phyloP scores from a whole-genome alignment of 2,329 filamentous ascomycete species.

The Scytalidium sp. region DNA sequence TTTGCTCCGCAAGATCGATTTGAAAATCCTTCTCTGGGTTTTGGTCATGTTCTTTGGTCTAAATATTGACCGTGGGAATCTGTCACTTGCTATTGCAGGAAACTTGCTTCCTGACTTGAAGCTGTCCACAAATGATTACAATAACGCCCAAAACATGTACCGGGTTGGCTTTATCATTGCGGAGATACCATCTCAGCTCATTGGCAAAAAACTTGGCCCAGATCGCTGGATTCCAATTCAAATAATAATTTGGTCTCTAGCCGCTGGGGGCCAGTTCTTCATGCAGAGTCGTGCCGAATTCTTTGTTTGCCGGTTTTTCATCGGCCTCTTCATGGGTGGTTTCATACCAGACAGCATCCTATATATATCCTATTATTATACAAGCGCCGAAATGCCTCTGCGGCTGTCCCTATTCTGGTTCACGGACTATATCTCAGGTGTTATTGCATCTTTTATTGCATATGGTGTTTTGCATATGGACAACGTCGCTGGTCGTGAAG shows the following conservation, averaged over 20 bases:
- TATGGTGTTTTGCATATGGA: constrained; percentile 52
- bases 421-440: constrained; percentile 6
- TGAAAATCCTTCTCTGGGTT: constrained; percentile 31
- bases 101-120: constrained; percentile 53
- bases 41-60: constrained; percentile 51
- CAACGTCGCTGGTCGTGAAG: constrained; percentile 46
- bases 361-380: constrained; percentile 17
- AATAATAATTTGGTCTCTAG: constrained; percentile 45
- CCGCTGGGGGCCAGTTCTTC: constrained; percentile 39
- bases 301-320: constrained; percentile 35
- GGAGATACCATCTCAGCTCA: constrained; percentile 58
- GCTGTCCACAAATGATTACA: constrained; percentile 42
- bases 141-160: constrained; percentile 52
- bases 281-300: constrained; percentile 39
- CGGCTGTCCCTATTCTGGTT: constrained; percentile 17
- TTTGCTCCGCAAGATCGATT: constrained; percentile 32
- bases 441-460: constrained; percentile 14
- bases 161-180: constrained; percentile 49
- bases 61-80: constrained; percentile 57
- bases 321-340: constrained; percentile 24
- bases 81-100: constrained; percentile 54
- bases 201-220: constrained; percentile 52
- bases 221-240: constrained; percentile 48
- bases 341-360: constrained; percentile 53
- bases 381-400: constrained; percentile 12